phyloP scores from a whole-genome alignment of 306 rosid genomes.

The Oxytropis ochrocephala region DNA sequence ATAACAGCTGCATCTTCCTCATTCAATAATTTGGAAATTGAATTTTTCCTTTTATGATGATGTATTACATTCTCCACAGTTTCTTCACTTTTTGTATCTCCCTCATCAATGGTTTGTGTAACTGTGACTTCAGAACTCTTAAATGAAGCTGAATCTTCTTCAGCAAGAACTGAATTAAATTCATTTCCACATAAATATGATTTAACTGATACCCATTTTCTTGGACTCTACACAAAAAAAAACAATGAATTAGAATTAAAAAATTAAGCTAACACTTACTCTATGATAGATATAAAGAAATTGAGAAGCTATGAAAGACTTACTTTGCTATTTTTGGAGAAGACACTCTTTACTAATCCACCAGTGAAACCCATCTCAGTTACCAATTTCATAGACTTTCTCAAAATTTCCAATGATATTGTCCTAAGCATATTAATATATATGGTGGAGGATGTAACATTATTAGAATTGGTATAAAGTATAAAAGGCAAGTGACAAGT shows the following conservation, averaged over 20 bases:
- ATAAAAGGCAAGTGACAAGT: conserved; percentile 18
- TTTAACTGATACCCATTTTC: conserved; percentile 70
- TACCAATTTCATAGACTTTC: conserved; percentile 10
- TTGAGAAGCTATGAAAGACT: conserved; percentile 21
- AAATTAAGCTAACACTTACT: background rate
- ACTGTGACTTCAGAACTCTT: conserved; percentile 56
- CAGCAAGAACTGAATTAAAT: conserved; percentile 61
- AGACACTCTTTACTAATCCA: conserved; percentile 71
- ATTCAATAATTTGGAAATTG: conserved; percentile 23
- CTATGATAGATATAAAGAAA: background rate
- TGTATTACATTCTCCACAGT: conserved; percentile 35
- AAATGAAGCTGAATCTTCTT: conserved; percentile 65
- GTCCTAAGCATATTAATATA: conserved; percentile 21
- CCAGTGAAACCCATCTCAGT: conserved; percentile 72
- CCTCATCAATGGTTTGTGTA: conserved; percentile 42
- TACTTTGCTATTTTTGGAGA: conserved; percentile 63
- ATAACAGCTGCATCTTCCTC: conserved; percentile 63
- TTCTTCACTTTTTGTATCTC: conserved; percentile 33
- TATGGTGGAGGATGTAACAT: conserved; percentile 17
- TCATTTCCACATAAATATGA: conserved; percentile 90
- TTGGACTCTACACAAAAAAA: background rate
- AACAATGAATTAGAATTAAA: background rate
- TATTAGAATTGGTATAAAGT: conserved; percentile 31
- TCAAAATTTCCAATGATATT: conserved; percentile 15
- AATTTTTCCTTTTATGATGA: background rate